Evolutionary conservation across 495 filamentous ascomycete species (phyloP).

Genomic region (Neurospora terricola): DNA sequence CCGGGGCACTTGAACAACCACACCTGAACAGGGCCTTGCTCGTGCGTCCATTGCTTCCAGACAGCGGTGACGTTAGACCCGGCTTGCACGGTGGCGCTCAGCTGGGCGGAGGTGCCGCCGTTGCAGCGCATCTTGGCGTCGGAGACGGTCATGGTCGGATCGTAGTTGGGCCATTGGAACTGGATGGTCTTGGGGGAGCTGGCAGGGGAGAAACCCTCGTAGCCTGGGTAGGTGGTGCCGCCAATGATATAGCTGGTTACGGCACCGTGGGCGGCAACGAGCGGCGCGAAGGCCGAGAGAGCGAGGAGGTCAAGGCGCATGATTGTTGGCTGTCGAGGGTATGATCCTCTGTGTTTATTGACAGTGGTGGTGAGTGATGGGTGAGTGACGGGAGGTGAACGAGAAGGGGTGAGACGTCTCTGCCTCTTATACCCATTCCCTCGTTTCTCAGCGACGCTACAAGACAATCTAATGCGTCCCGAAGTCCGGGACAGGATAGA

Average conservation of each 20-base stretch:
- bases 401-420: background rate
- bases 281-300: slow-evolving; percentile 8
- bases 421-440: background rate
- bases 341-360: background rate
- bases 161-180: slow-evolving; percentile 43
- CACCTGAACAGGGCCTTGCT: slow-evolving; percentile 36
- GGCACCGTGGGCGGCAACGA: slow-evolving; percentile 41
- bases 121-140: slow-evolving; percentile 39
- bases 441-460: background rate
- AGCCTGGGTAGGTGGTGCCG: slow-evolving; percentile 35
- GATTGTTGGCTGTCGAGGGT: background rate
- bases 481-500: background rate
- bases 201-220: slow-evolving; percentile 35
- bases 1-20: slow-evolving; percentile 35
- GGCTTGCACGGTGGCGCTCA: slow-evolving; percentile 30
- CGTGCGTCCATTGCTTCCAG: slow-evolving; percentile 43
- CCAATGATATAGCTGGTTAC: slow-evolving; percentile 44
- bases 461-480: background rate
- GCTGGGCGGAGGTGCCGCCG: slow-evolving; percentile 24
- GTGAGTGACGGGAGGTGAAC: background rate
- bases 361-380: background rate
- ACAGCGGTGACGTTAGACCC: slow-evolving; percentile 39
- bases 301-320: slow-evolving; percentile 7
- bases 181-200: slow-evolving; percentile 38
- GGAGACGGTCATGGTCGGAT: slow-evolving; percentile 33